These are phyloP conservation scores for Claviceps sorghi DNA, from an alignment of 2,329 filamentous ascomycete species.

Conservation along the genomic window DNA sequence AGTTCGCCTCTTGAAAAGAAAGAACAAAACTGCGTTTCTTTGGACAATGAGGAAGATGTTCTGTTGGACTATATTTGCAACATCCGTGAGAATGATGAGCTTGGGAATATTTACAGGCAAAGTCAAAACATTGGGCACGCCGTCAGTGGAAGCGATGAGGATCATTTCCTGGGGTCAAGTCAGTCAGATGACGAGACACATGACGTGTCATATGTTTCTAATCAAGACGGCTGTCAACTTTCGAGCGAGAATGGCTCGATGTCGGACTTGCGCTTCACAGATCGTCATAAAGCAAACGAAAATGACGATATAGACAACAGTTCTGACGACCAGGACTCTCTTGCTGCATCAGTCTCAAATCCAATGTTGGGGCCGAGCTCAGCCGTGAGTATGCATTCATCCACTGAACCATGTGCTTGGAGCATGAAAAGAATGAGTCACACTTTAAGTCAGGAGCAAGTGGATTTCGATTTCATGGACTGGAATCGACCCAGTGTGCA, in stretches of 20 bases:
- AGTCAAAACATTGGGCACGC: constrained; percentile 34
- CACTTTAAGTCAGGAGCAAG: constrained; percentile 25
- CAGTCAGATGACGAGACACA: background rate
- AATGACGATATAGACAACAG: background rate
- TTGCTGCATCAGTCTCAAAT: constrained; percentile 13
- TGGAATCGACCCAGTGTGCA: constrained; percentile 56
- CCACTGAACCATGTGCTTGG: background rate
- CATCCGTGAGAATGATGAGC: constrained; percentile 34
- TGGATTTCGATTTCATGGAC: constrained; percentile 75
- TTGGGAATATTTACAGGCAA: constrained; percentile 48
- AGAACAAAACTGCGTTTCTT: background rate
- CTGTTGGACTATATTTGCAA: constrained; percentile 60
- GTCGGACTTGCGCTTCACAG: background rate
- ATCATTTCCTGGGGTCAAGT: background rate
- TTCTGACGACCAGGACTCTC: constrained; percentile 12
- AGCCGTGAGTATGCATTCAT: background rate
- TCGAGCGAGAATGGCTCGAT: background rate
- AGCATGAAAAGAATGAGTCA: background rate
- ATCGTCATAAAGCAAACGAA: background rate
- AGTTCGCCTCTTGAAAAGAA: background rate
- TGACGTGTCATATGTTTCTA: background rate
- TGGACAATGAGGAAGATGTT: constrained; percentile 33
- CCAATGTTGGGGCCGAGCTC: constrained; percentile 7
- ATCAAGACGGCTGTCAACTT: background rate
- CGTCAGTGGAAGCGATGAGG: constrained; percentile 14